Base-by-base conservation (phyloP, 2,329 filamentous ascomycete genomes). In the Emmonsia crescens region DNA sequence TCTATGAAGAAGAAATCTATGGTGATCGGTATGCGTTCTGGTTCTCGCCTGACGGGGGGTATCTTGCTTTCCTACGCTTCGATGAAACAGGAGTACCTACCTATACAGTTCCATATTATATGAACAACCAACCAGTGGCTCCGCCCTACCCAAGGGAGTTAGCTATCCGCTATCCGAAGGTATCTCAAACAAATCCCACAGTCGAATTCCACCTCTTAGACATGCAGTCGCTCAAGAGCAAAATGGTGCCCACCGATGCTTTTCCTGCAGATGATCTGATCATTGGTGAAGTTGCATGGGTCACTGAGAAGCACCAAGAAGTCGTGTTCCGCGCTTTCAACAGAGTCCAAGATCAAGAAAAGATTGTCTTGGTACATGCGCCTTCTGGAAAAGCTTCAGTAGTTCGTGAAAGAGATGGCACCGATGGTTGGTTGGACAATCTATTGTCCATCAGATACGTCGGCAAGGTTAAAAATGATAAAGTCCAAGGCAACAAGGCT, bases 1-100 rank as follows among this genome's bases (percentile, higher is more conserved):
- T 96, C 0, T 95, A 94, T 69, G 89, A 93, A 70, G 84, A 86
- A 68, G 89, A 94, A 73, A 89, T 93, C 5, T 88, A 96, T 62
- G 75, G 78, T 14, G 86, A 83, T 3, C 87, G 88, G 65, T 89
- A 82, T 65, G 91, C 90, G 2, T 90, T 91, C 0, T 96, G 92
- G 93, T 96, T 91, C 89, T 92, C 90, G 36, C 83, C 87, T 40
- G 89, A 93, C 71, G 91, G 91, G 59, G 86, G 89, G 68, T 94
- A 88, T 71, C 76, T 96, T 61, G 89, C 92, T 21, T 96, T 94
- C 73, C 78, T 96, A 64, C 85, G 90, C 40, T 96, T 92, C 21
- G 92, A 96, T 72, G 84, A 89, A 76, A 87, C 85, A 0, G 85
- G 85, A 0, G 86, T 89, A 6, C 80, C 79, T 2, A 87, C 85